Evolutionary conservation across 1,284 basidiomycete species (phyloP), one percentile per base, ranked within the genome.

Genomic region (Salmacisia buchloeana): DNA sequence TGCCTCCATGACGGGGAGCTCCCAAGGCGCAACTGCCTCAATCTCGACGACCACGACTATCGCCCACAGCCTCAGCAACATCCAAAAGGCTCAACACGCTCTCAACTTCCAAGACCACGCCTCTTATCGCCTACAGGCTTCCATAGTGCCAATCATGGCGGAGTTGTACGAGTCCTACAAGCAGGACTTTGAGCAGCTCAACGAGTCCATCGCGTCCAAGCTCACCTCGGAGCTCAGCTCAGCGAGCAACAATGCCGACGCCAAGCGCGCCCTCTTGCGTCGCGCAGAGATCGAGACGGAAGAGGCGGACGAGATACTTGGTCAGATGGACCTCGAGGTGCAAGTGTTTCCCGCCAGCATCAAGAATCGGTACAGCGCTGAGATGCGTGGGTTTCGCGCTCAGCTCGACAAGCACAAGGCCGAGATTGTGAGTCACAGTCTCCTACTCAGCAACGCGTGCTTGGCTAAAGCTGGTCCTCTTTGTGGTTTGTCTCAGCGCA

Each of bases 241-340:
- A 15, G 10, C 41, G 23, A 64, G 68, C 13, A 67, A 69, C 33
- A 68, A 63, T 54, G 74, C 68, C 43, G 93, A 97, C 77, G 87
- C 91, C 69, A 86, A 89, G 60, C 92, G 91, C 80, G 85, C 91
- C 0, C 84, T 89, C 2, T 82, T 97, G 68, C 84, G 94, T 68
- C 84, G 91, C 66, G 90, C 92, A 23, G 91, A 94, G 77, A 92
- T 94, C 85, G 94, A 98, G 80, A 83, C 97, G 2, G 96, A 98
- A 77, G 96, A 99, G 82, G 94, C 94, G 0, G 94, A 97, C 73
- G 96, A 99, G 83, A 93, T 97, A 35, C 67, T 77, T 10, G 92
- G 91, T 36, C 96, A 99, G 85, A 97, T 99, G 94, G 94, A 97
- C 81, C 90, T 98, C 67, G 96, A 99, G 82, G 88, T 96, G n/a